Evolutionary conservation across 164 flowering plant species (phyloP), one percentile per base, ranked within the genome.

Genomic region (Nelumbo lutea): DNA sequence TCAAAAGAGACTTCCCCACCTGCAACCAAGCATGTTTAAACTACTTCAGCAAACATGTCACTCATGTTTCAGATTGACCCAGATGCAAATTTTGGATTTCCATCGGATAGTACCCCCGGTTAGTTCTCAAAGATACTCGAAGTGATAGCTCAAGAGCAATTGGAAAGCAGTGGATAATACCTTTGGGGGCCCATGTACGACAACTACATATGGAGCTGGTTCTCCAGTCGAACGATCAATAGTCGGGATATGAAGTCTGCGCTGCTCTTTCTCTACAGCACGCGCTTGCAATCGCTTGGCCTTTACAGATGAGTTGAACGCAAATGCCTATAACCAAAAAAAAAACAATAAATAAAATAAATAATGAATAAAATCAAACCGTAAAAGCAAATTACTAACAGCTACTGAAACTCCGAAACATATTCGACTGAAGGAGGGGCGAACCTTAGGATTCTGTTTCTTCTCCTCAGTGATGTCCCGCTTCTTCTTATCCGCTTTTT

Each of bases 121-220:
- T 48, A 39, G 7, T 6, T 14, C 15, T 55, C n/a, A 55, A 5
- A 55, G 2, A 55, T n/a, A 14, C 58, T 55, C 14, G n/a, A 14
- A 55, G 10, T 55, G 58, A 14, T 14, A 6, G 27, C 15, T 55
- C 58, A 55, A 11, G 5, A 55, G 27, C 27, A 11, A 55, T 14
- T 55, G 15, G 14, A 11, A n/a, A 55, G 14, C 7, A 41, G 1
- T 10, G 5, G 51, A 73, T 7, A 73, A 14, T 73, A 91, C 98
- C 90, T 88, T 55, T 14, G 99, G 97, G 72, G 99, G 99, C 6
- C 99, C 99, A 6, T 95, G 99, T 11, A 95, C 98, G 0, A 95
- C 83, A 64, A 95, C 83, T 45, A 95, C 98, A 76, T 59, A 95
- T 0, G 98, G 99, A 52, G 99, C 82, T 0, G 90, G 90, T 64